Conservation (phyloP, 2,329 filamentous ascomycete species). For the Cordyceps militaris region DNA sequence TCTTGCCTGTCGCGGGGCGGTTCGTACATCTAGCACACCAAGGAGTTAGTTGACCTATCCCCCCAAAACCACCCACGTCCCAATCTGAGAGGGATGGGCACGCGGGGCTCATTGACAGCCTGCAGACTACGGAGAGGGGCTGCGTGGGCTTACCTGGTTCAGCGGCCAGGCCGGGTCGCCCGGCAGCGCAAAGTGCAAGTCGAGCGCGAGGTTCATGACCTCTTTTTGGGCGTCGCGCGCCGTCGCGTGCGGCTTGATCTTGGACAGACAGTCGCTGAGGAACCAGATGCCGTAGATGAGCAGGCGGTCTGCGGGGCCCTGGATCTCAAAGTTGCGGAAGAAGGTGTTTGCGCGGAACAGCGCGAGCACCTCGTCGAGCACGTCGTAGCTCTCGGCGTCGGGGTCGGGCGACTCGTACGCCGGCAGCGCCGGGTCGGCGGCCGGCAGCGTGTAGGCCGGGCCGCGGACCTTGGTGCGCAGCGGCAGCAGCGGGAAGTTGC, state of each 20-base stretch:
- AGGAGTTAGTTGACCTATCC: too few species aligned
- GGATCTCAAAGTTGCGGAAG: slow-evolving; percentile 99
- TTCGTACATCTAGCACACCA: slow-evolving; percentile 73
- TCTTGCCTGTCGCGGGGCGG: slow-evolving; percentile 79
- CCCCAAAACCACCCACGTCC: too few species aligned
- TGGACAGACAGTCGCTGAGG: slow-evolving; percentile 80
- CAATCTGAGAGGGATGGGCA: too few species aligned
- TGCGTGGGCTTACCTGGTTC: slow-evolving; percentile 58
- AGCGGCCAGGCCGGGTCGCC: slow-evolving; percentile 89
- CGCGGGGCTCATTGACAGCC: too few species aligned
- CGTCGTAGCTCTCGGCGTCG: slow-evolving; percentile 89
- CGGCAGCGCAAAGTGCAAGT: slow-evolving; percentile 87
- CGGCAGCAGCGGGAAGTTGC: slow-evolving; percentile 91
- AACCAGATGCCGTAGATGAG: slow-evolving; percentile 96
- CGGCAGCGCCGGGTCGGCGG: slow-evolving; percentile 49
- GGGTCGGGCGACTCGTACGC: slow-evolving; percentile 64
- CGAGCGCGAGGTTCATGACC: slow-evolving; percentile 83
- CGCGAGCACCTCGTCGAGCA: slow-evolving; percentile 84
- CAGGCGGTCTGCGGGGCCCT: slow-evolving; percentile 87
- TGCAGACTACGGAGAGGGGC: too few species aligned
- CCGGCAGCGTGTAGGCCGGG: slow-evolving; percentile 78
- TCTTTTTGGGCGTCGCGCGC: slow-evolving; percentile 60
- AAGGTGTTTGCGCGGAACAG: slow-evolving; percentile 98
- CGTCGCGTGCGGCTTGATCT: slow-evolving; percentile 70
- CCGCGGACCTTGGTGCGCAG: slow-evolving; percentile 92